Percentiles rank a stretch among this genome's conserved stretches.
Evolutionary conservation across 1,139 yeast species (phyloP).

Genomic region (Magnusiomyces fungicola): DNA sequence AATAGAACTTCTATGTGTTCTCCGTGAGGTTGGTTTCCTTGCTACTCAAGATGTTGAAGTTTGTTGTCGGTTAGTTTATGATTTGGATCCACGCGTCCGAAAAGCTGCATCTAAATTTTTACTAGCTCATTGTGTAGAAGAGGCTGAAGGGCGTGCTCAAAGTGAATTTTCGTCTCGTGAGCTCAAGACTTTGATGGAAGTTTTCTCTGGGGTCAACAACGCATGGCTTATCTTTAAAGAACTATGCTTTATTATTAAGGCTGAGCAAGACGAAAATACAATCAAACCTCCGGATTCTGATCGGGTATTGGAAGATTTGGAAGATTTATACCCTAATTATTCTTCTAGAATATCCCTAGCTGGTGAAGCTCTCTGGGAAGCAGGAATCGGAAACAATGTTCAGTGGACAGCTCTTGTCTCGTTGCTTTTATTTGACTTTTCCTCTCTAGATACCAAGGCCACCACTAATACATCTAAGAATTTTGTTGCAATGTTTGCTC

Average conservation of each 20-base stretch:
- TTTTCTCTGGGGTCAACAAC: slow-evolving; percentile 16
- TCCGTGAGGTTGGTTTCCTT: slow-evolving; percentile 54
- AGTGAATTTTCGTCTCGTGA: slow-evolving; percentile 17
- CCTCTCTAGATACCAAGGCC: slow-evolving; percentile 19
- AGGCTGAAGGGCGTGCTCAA: slow-evolving; percentile 7
- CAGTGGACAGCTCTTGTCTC: slow-evolving; percentile 22
- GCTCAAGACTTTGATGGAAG: slow-evolving; percentile 15
- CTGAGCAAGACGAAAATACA: slow-evolving; percentile 12
- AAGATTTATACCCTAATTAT: slow-evolving; percentile 13
- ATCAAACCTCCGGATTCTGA: slow-evolving; percentile 15
- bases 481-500: slow-evolving; percentile 17
- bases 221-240: slow-evolving; percentile 25
- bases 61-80: slow-evolving; percentile 41
- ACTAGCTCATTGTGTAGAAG: slow-evolving; percentile 21
- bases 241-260: slow-evolving; percentile 16
- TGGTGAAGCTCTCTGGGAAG: slow-evolving; percentile 20
- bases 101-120: slow-evolving; percentile 27
- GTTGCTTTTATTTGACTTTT: slow-evolving; percentile 28
- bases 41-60: slow-evolving; percentile 43
- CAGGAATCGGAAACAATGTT: slow-evolving; percentile 15
- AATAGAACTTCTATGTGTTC: slow-evolving; percentile 47
- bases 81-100: slow-evolving; percentile 34
- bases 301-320: slow-evolving; percentile 19
- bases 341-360: slow-evolving; percentile 21
- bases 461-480: slow-evolving; percentile 15